A percentile compares a stretch with the other conserved stretches of the same genome.
These are phyloP conservation scores for Magnusiomyces tetraspermus DNA, from an alignment of 1,139 yeast species.

Conservation along the genomic window DNA sequence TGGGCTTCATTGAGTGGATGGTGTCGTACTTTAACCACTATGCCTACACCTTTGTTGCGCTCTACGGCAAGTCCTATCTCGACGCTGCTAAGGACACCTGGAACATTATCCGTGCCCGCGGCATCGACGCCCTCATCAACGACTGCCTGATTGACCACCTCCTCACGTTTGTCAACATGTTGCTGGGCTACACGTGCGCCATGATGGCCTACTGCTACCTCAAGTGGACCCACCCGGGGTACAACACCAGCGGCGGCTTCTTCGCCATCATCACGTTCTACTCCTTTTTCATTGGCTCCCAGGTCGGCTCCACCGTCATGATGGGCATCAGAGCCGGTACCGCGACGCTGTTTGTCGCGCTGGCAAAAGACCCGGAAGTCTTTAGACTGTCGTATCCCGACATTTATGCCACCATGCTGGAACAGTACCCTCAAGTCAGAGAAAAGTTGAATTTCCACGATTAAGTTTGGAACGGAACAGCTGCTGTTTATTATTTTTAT, in stretches of 20 bases:
- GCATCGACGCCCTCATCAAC: conserved; percentile 77
- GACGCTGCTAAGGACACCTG: conserved; percentile 76
- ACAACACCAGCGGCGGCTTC: conserved; percentile 56
- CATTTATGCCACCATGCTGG: conserved; percentile 59
- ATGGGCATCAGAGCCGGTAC: conserved; percentile 74
- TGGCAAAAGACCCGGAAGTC: conserved; percentile 82
- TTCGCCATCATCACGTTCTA: conserved; percentile 74
- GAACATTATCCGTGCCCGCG: conserved; percentile 66
- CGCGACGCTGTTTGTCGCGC: conserved; percentile 76
- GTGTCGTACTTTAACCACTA: conserved; percentile 83
- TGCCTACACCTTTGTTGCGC: conserved; percentile 79
- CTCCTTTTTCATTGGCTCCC: conserved; percentile 65
- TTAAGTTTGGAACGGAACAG: background rate
- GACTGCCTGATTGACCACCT: conserved; percentile 77
- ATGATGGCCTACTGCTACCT: conserved; percentile 64
- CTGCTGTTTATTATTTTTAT: background rate
- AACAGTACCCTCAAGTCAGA: conserved; percentile 67
- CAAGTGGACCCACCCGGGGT: conserved; percentile 60
- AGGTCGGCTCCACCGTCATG: conserved; percentile 62
- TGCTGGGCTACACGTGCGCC: conserved; percentile 62
- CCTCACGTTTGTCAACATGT: conserved; percentile 57
- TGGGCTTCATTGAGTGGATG: conserved; percentile 65
- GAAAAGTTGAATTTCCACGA: conserved; percentile 28
- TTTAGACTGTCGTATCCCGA: conserved; percentile 70
- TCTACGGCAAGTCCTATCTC: conserved; percentile 73